phyloP scores from a whole-genome alignment of 345 rosid genomes.

The Aquilaria sinensis region DNA sequence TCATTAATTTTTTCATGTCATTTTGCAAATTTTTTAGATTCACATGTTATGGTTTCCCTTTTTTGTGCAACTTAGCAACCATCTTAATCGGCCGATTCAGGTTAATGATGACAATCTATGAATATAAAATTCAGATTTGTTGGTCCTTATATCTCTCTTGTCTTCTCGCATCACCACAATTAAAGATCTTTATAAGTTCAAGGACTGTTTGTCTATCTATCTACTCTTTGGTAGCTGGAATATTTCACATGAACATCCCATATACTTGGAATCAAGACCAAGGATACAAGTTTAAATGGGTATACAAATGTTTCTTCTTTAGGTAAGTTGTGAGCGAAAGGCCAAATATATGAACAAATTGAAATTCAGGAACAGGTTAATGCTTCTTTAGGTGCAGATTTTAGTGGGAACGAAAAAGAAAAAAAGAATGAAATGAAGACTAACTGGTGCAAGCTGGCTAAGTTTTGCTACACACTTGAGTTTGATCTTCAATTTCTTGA shows the following conservation, averaged over 20 bases:
- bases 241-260: slow-evolving; percentile 96
- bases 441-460: too few species aligned
- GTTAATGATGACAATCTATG: slow-evolving; percentile 16
- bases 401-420: too few species aligned
- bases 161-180: slow-evolving; percentile 32
- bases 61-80: slow-evolving; percentile 78
- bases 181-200: slow-evolving; percentile 72
- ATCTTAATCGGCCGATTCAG: slow-evolving; percentile 97
- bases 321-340: background rate
- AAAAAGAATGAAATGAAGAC: too few species aligned
- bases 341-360: too few species aligned
- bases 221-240: slow-evolving; percentile 72
- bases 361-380: too few species aligned
- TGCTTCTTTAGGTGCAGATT: too few species aligned
- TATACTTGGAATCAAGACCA: slow-evolving; percentile 65
- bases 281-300: slow-evolving; percentile 84
- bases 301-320: slow-evolving; percentile 19
- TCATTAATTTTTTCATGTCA: background rate
- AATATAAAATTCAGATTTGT: too few species aligned
- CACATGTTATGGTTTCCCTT: slow-evolving; percentile 11
- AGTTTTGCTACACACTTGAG: too few species aligned
- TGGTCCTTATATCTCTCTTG: background rate
- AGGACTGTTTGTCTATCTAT: slow-evolving; percentile 62
- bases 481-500: too few species aligned
- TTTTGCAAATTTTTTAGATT: background rate